Evolutionary conservation across 305 asterid genomes (phyloP).

Genomic region (Caryopteris hybrid): DNA sequence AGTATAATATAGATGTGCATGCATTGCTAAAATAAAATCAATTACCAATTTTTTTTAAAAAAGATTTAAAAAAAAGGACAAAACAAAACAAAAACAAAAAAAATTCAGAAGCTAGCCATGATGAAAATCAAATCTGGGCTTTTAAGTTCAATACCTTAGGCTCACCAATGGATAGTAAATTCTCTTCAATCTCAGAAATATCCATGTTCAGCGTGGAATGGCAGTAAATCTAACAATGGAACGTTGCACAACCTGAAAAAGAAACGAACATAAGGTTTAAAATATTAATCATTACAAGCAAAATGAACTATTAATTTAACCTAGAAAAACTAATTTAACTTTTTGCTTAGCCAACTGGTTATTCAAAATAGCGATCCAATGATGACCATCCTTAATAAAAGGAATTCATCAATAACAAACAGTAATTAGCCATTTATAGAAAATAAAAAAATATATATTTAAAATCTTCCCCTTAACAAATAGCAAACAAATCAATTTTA

Average conservation of each 20-base stretch:
- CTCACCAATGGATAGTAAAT: constrained; percentile 74
- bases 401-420: constrained; percentile 26
- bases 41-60: background rate
- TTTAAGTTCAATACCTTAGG: constrained; percentile 68
- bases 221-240: background rate
- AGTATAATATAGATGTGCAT: background rate
- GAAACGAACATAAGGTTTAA: background rate
- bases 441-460: background rate
- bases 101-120: background rate
- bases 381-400: constrained; percentile 9
- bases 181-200: constrained; percentile 73
- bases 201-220: constrained; percentile 50
- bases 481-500: background rate
- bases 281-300: constrained; percentile 7
- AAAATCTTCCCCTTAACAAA: background rate
- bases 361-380: constrained; percentile 16
- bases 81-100: background rate
- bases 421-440: constrained; percentile 12
- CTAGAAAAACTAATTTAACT: constrained; percentile 5
- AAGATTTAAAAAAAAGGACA: too few species aligned
- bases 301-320: constrained; percentile 2
- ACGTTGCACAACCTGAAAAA: constrained; percentile 28
- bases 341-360: constrained; percentile 8
- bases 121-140: constrained; percentile 8
- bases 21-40: constrained; percentile 2